Evolutionary conservation across 495 filamentous ascomycete genomes (phyloP).

Genomic region (Pseudevernia furfuracea): DNA sequence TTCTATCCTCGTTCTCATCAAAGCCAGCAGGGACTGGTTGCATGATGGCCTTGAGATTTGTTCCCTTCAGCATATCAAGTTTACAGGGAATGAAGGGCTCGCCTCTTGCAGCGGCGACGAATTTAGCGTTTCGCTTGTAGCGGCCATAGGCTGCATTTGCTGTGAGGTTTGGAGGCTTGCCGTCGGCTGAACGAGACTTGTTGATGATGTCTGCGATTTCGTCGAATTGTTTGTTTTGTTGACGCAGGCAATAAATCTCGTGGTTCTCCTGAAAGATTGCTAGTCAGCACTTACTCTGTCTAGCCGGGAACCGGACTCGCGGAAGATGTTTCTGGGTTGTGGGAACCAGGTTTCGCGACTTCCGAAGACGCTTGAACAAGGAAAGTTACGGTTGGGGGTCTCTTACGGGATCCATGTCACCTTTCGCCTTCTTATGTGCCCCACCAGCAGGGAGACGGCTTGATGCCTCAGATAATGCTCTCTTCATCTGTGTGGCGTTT

Average conservation of each 20-base stretch:
- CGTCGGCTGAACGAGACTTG: slow-evolving; percentile 20
- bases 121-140: slow-evolving; percentile 29
- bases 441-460: neutral
- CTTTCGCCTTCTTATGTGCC: neutral
- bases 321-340: neutral
- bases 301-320: neutral
- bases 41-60: neutral
- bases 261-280: slow-evolving; percentile 29
- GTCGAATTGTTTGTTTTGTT: slow-evolving; percentile 22
- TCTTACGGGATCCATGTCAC: neutral
- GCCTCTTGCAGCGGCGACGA: slow-evolving; percentile 25
- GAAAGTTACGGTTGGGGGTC: neutral
- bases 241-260: slow-evolving; percentile 28
- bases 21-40: slow-evolving; percentile 1
- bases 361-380: neutral
- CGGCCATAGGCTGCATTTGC: slow-evolving; percentile 29
- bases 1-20: slow-evolving; percentile 14
- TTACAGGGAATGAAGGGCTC: slow-evolving; percentile 19
- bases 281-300: neutral
- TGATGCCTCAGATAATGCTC: neutral
- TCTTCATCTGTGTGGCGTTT: neutral
- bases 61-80: slow-evolving; percentile 7
- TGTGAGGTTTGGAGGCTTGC: slow-evolving; percentile 22
- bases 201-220: slow-evolving; percentile 28
- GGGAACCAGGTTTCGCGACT: neutral